Evolutionary conservation across 2,329 filamentous ascomycete species (phyloP).

Genomic region (Penicillium nordicum): DNA sequence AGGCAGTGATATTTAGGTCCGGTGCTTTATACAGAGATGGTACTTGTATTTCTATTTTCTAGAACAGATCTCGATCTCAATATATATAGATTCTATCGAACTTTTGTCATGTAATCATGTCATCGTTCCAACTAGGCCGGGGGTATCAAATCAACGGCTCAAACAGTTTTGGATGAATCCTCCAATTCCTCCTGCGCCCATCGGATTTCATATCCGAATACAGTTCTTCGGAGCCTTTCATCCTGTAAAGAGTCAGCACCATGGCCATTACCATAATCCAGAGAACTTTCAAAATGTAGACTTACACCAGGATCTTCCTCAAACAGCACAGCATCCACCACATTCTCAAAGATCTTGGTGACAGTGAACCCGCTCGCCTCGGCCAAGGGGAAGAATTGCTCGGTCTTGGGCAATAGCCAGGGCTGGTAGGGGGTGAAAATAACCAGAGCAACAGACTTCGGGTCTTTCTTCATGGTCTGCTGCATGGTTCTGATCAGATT

Average conservation of each 20-base stretch:
- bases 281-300: constrained; percentile 10
- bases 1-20: neutral
- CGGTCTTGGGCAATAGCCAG: constrained; percentile 80
- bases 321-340: constrained; percentile 84
- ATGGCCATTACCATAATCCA: neutral
- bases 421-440: constrained; percentile 95
- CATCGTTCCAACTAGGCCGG: constrained; percentile 2
- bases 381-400: constrained; percentile 80
- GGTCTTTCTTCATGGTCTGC: constrained; percentile 58
- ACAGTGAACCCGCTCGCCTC: constrained; percentile 69
- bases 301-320: constrained; percentile 75
- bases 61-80: neutral
- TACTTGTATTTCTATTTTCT: neutral
- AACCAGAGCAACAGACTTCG: constrained; percentile 66
- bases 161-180: constrained; percentile 8
- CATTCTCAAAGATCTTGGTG: constrained; percentile 74
- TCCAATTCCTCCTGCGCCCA: constrained; percentile 52
- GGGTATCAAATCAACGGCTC: constrained; percentile 11
- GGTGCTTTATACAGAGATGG: neutral
- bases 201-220: constrained; percentile 70
- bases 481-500: constrained; percentile 72
- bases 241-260: constrained; percentile 50
- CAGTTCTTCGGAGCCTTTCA: constrained; percentile 73
- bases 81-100: constrained; percentile 2
- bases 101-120: constrained; percentile 12